Conservation (phyloP, 495 filamentous ascomycete species). For the Neurospora sp. region DNA sequence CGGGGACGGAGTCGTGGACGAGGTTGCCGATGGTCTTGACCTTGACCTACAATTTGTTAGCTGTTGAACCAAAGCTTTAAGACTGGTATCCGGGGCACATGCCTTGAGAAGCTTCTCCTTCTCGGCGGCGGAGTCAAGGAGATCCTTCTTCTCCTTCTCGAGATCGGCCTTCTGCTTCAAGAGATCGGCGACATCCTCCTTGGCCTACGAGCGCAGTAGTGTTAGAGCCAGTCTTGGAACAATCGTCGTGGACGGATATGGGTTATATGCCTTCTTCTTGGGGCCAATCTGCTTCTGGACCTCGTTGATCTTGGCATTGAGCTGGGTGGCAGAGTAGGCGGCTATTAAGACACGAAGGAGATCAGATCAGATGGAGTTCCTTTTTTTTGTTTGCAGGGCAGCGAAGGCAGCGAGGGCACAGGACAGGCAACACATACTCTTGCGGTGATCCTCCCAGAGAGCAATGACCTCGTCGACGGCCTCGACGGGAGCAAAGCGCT, state of each 20-base stretch:
- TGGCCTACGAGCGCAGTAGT: conserved; percentile 44
- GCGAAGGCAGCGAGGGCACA: not conserved
- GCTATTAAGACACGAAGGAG: conserved; percentile 1
- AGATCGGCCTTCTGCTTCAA: conserved; percentile 65
- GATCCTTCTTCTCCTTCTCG: conserved; percentile 68
- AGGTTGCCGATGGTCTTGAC: conserved; percentile 84
- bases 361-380: not conserved
- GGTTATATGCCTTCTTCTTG: conserved; percentile 73
- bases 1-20: conserved; percentile 85
- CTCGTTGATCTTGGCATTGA: conserved; percentile 74
- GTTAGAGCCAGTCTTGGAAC: not conserved
- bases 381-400: not conserved
- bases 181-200: conserved; percentile 79
- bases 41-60: conserved; percentile 43
- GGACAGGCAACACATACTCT: conserved; percentile 43
- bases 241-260: not conserved
- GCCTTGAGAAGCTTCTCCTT: conserved; percentile 56
- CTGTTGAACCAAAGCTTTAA: not conserved
- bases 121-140: conserved; percentile 59
- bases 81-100: not conserved
- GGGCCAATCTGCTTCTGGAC: conserved; percentile 80
- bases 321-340: conserved; percentile 68
- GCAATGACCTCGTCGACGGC: conserved; percentile 83
- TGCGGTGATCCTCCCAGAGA: conserved; percentile 78
- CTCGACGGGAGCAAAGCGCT: conserved; percentile 67